Conservation (phyloP, 2,329 filamentous ascomycete species). For the Fusarium luffae region DNA sequence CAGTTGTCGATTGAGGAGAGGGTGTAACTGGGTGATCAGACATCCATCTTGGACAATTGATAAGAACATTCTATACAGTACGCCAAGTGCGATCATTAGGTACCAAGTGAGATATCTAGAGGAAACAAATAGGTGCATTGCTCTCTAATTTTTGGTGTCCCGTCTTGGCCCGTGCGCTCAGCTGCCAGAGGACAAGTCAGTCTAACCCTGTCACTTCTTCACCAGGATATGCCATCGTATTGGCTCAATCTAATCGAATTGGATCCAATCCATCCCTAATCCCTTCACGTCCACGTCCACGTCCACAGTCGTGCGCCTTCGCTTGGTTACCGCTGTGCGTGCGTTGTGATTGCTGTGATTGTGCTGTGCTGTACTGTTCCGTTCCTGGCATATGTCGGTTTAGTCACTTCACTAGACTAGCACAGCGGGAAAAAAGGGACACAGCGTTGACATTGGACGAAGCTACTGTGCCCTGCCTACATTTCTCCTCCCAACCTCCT, state of each 20-base stretch:
- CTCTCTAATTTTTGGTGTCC: slow-evolving; percentile 26
- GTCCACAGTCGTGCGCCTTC: slow-evolving; percentile 6
- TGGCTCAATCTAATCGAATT: slow-evolving; percentile 17
- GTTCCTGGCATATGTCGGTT: slow-evolving; percentile 11
- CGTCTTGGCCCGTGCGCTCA: slow-evolving; percentile 18
- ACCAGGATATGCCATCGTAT: not conserved
- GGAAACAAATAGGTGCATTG: not conserved
- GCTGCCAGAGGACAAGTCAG: slow-evolving; percentile 21
- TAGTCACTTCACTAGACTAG: not conserved
- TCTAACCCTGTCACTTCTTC: slow-evolving; percentile 22
- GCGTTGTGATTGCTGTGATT: not conserved
- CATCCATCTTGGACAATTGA: not conserved
- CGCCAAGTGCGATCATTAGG: not conserved
- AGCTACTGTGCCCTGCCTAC: not conserved
- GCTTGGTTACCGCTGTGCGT: not conserved
- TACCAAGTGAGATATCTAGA: not conserved
- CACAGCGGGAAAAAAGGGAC: not conserved
- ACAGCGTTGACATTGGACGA: slow-evolving; percentile 2
- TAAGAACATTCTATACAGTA: not conserved
- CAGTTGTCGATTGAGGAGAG: not conserved
- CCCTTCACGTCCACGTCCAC: slow-evolving; percentile 10
- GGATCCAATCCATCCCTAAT: slow-evolving; percentile 21
- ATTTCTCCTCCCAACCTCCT: slow-evolving; percentile 3
- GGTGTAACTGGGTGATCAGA: not conserved
- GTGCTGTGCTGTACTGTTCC: not conserved